A percentile compares a stretch with the other conserved stretches of the same genome.
These are phyloP conservation scores for Nigrospora osmanthi DNA, from an alignment of 2,329 filamentous ascomycete species.

Conservation along the genomic window DNA sequence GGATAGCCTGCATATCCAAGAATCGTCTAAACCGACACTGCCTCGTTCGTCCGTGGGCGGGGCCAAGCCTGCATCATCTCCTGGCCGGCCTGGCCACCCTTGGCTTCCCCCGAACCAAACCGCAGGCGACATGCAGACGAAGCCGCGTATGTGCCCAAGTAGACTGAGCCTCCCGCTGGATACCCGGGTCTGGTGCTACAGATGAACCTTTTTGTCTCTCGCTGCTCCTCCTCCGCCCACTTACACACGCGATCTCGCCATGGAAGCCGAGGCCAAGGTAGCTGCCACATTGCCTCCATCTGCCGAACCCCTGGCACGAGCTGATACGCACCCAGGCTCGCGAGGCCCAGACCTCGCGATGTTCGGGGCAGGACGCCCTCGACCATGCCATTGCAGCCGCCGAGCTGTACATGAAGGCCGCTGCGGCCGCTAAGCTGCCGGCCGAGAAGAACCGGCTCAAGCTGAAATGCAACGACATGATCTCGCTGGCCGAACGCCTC, in stretches of 20 bases:
- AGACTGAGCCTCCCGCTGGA: background rate
- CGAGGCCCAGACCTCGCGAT: conserved; percentile 41
- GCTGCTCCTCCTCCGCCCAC: background rate
- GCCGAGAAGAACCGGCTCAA: conserved; percentile 60
- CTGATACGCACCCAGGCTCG: conserved; percentile 32
- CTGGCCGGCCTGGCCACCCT: no score
- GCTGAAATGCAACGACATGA: conserved; percentile 59
- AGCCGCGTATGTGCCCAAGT: background rate
- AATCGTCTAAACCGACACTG: no score
- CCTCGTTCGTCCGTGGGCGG: no score
- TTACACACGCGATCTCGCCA: conserved; percentile 6
- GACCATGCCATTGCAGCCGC: conserved; percentile 68
- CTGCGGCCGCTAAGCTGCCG: conserved; percentile 51
- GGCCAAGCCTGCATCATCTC: no score
- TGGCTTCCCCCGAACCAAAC: no score
- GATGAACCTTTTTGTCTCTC: background rate
- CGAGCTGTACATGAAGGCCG: conserved; percentile 74
- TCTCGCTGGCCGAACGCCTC: conserved; percentile 67
- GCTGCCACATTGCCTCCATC: background rate
- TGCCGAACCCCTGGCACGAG: no score
- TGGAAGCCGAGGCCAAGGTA: conserved; percentile 41
- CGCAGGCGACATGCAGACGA: no score
- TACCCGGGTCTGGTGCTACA: background rate
- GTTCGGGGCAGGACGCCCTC: conserved; percentile 57
- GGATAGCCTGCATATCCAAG: no score